These are phyloP conservation scores for Nemania serpens DNA, from an alignment of 2,329 filamentous ascomycete genomes.

Conservation along the genomic window DNA sequence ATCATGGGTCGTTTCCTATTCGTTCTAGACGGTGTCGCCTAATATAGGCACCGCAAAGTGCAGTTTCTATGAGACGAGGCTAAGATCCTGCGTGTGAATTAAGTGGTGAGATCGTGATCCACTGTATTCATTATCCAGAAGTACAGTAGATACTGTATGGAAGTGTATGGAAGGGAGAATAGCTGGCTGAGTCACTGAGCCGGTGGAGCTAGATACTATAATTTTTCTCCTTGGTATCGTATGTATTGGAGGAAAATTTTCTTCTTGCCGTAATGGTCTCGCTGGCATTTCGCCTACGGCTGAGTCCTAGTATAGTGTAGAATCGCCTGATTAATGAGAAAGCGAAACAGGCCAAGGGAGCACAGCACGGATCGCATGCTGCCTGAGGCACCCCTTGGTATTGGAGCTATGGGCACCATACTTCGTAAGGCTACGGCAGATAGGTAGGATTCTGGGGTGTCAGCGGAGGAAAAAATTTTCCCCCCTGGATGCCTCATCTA, in stretches of 20 bases:
- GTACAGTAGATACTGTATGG: neutral
- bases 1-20: conserved; percentile 27
- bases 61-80: conserved; percentile 10
- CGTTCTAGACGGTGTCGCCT: conserved; percentile 6
- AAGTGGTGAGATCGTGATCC: conserved; percentile 1
- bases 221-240: neutral
- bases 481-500: too few species aligned
- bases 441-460: neutral
- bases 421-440: conserved; percentile 23
- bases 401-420: conserved; percentile 17
- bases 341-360: neutral
- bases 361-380: conserved; percentile 9
- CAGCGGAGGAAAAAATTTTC: conserved; percentile 30
- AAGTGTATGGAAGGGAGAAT: neutral
- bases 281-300: conserved; percentile 18
- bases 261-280: conserved; percentile 5
- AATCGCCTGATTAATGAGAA: conserved; percentile 17
- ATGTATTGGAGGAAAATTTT: conserved; percentile 12
- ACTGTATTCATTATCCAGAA: neutral
- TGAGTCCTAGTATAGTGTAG: conserved; percentile 11
- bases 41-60: conserved; percentile 8
- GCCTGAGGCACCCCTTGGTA: neutral
- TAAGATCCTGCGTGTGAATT: conserved; percentile 7
- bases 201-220: conserved; percentile 25
- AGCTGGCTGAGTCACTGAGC: conserved; percentile 33